Conservation (phyloP, 1,284 basidiomycete species). For the Sporisorium iseilematis-ciliati region DNA sequence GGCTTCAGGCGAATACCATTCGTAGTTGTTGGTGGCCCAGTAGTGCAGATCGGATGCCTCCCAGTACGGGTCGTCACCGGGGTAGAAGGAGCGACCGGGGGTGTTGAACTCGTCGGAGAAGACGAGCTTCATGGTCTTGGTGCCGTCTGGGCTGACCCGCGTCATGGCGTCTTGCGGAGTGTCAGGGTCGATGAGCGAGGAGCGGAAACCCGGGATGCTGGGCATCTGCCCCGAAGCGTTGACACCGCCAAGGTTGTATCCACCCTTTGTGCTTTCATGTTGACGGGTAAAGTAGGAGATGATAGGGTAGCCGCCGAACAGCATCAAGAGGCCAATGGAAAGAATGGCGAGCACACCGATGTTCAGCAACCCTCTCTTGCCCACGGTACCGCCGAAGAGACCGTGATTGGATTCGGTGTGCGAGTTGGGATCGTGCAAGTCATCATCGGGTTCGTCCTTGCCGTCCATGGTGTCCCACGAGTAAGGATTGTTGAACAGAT, state of each 20-base stretch:
- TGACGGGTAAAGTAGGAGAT: slow-evolving; percentile 68
- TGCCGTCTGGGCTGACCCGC: slow-evolving; percentile 72
- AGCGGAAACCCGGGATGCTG: slow-evolving; percentile 46
- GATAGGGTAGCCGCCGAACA: slow-evolving; percentile 86
- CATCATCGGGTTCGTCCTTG: slow-evolving; percentile 52
- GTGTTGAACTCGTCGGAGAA: slow-evolving; percentile 70
- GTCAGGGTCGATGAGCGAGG: slow-evolving; percentile 69
- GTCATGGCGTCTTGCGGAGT: slow-evolving; percentile 65
- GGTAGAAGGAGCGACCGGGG: slow-evolving; percentile 73
- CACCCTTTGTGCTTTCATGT: slow-evolving; percentile 44
- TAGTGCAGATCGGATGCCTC: slow-evolving; percentile 80
- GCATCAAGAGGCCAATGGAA: slow-evolving; percentile 72
- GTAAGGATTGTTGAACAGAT: slow-evolving; percentile 45
- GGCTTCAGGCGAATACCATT: slow-evolving; percentile 80
- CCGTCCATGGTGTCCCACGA: slow-evolving; percentile 62
- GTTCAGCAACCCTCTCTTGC: slow-evolving; percentile 70
- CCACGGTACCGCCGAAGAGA: slow-evolving; percentile 26
- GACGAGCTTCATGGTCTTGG: slow-evolving; percentile 62
- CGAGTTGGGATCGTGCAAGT: slow-evolving; percentile 48
- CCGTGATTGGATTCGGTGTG: slow-evolving; percentile 9
- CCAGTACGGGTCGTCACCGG: slow-evolving; percentile 77
- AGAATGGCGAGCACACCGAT: slow-evolving; percentile 73
- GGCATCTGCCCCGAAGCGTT: slow-evolving; percentile 62
- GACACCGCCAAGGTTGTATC: slow-evolving; percentile 59
- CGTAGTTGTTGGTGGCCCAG: slow-evolving; percentile 73